Evolutionary conservation across 23 red algal genomes (phyloP), one percentile per base, ranked within the genome.

Genomic region (Gracilaria vermiculophylla): DNA sequence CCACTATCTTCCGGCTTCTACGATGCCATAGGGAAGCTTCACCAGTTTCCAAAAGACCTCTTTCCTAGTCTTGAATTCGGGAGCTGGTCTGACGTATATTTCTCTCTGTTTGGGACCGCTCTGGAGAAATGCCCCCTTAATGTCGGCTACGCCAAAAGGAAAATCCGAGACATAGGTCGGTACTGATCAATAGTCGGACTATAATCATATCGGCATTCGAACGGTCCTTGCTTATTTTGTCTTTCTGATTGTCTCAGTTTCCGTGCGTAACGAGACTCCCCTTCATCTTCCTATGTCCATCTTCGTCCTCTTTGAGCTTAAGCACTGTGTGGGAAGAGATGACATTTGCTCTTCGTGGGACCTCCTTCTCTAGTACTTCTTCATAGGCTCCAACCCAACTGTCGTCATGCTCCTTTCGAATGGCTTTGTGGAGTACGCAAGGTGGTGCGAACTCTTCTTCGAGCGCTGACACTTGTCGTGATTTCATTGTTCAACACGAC

Each of bases 1-100:
- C 80, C 82, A 86, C 32, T 51, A 65, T 23, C 82, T 71, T 20
- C 62, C 82, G 5, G 62, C 82, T 86, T 86, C 82, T 21, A 76
- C 61, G 43, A 86, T 86, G 3, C 80, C 60, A 50, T 49, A 85
- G 15, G 80, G 80, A 6, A 85, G 13, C 42, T 85, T 85, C 11
- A 33, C 50, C 5, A 85, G 80, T 32, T 44, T 65, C 80, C 80
- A 85, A 52, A 85, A 60, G 11, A 69, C 45, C 10, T 34, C 80
- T 43, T 58, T 54, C 80, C 27, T 71, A 2, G 3, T 48, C 32
- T 44, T 10, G 42, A 69, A 53, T 53, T 69, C 40, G 1, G 4
- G 8, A 34, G 77, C 41, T 2, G 62, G 82, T 41, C 82, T 25
- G 43, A 86, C 36, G 23, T 73, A 86, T 4, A 76, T 52, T 5